These are phyloP conservation scores for Sherardia arvensis DNA, from an alignment of 257 asterid genomes.

Conservation along the genomic window DNA sequence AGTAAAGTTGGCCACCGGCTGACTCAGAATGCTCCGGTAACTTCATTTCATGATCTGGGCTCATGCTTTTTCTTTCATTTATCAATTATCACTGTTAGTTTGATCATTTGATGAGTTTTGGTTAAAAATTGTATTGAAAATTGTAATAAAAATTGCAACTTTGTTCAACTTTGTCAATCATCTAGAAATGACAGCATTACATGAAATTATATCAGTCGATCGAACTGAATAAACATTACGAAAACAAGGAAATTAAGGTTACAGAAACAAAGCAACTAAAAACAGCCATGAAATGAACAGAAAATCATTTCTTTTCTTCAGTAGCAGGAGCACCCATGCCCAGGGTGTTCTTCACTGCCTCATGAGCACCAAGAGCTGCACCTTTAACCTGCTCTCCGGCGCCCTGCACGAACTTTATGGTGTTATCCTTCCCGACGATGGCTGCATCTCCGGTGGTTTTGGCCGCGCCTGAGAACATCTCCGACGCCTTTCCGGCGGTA, in stretches of 20 bases:
- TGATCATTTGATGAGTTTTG: neutral
- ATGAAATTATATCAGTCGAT: neutral
- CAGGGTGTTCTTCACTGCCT: neutral
- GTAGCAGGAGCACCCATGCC: neutral
- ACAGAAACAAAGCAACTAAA: too few species aligned
- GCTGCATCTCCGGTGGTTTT: neutral
- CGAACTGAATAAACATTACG: neutral
- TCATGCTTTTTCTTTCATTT: neutral
- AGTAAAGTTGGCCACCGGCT: conserved; percentile 55
- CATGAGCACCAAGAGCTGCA: neutral
- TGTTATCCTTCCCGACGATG: neutral
- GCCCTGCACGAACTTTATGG: neutral
- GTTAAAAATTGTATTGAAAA: neutral
- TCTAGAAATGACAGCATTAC: neutral
- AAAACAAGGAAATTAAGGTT: too few species aligned
- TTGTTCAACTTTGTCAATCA: too few species aligned
- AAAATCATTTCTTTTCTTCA: neutral
- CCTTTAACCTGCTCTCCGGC: neutral
- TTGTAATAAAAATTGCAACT: neutral
- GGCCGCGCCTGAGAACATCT: neutral
- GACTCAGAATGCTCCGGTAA: conserved; percentile 76
- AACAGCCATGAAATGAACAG: too few species aligned
- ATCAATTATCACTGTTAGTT: neutral
- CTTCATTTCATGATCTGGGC: conserved; percentile 7
- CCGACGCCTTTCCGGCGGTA: neutral